Percentiles rank a stretch among this genome's conserved stretches.
phyloP scores from a whole-genome alignment of 2,329 filamentous ascomycete genomes.

The Aspergillus brasiliensis region DNA sequence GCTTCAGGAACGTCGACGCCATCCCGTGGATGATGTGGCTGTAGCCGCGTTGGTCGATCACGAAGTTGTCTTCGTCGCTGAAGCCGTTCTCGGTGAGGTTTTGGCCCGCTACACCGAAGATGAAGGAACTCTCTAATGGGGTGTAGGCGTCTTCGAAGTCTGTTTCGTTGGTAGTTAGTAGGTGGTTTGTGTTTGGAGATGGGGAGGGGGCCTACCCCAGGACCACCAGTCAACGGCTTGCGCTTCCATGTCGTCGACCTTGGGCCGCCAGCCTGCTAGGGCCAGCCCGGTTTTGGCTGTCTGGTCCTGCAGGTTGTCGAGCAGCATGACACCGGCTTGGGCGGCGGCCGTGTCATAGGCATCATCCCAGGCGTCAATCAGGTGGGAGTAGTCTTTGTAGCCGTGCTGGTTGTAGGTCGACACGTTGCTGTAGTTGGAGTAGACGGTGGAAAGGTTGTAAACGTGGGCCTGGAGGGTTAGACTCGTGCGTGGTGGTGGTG shows the following conservation, averaged over 20 bases:
- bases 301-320: conserved; percentile 62
- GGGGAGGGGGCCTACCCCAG: background rate
- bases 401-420: conserved; percentile 63
- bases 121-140: conserved; percentile 58
- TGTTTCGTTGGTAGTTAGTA: background rate
- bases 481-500: background rate
- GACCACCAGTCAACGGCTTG: conserved; percentile 64
- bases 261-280: conserved; percentile 63
- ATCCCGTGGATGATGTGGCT: conserved; percentile 59
- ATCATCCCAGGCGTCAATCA: conserved; percentile 55
- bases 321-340: conserved; percentile 59
- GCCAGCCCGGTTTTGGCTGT: conserved; percentile 60
- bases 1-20: conserved; percentile 58
- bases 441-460: conserved; percentile 57
- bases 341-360: conserved; percentile 50
- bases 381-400: conserved; percentile 50
- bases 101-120: conserved; percentile 56
- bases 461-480: conserved; percentile 53
- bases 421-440: conserved; percentile 61
- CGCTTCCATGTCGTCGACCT: conserved; percentile 53
- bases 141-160: conserved; percentile 62
- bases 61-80: conserved; percentile 63
- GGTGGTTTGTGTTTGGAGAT: background rate
- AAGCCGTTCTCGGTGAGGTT: conserved; percentile 65
- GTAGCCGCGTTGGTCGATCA: conserved; percentile 63